phyloP scores from a whole-genome alignment of 768 basidiomycete species.

The Podaxis carcinomalis region DNA sequence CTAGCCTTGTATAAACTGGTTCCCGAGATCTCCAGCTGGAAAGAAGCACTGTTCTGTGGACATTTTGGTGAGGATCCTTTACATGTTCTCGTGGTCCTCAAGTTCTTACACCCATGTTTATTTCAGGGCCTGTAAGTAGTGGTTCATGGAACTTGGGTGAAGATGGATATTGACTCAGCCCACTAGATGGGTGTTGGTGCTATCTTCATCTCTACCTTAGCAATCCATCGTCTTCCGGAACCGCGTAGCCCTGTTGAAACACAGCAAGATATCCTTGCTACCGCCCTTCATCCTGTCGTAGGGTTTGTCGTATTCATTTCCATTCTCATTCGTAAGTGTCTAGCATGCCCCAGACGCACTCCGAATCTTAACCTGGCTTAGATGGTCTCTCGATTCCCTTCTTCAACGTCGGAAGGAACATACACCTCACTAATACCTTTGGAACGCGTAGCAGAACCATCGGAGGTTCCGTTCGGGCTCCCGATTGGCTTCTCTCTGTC shows the following conservation, averaged over 20 bases:
- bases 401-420: constrained; percentile 51
- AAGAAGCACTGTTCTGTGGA: constrained; percentile 86
- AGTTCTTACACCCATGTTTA: background rate
- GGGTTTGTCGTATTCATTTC: constrained; percentile 85
- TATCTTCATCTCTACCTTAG: constrained; percentile 80
- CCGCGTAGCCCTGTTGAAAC: constrained; percentile 57
- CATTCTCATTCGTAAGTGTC: constrained; percentile 68
- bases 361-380: constrained; percentile 18
- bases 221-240: constrained; percentile 54
- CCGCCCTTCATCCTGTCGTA: constrained; percentile 76
- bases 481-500: constrained; percentile 41
- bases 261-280: constrained; percentile 71
- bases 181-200: constrained; percentile 87
- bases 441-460: background rate
- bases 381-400: constrained; percentile 71
- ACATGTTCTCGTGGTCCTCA: background rate
- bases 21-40: constrained; percentile 82
- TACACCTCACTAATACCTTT: constrained; percentile 33
- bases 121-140: constrained; percentile 47
- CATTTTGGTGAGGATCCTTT: constrained; percentile 65
- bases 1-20: constrained; percentile 77
- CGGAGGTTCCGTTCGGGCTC: constrained; percentile 29
- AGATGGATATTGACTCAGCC: background rate
- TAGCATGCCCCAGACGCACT: background rate
- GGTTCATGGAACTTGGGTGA: background rate